Base-by-base conservation (phyloP, 2,329 filamentous ascomycete species). In the Albophoma yamanashiensis region DNA sequence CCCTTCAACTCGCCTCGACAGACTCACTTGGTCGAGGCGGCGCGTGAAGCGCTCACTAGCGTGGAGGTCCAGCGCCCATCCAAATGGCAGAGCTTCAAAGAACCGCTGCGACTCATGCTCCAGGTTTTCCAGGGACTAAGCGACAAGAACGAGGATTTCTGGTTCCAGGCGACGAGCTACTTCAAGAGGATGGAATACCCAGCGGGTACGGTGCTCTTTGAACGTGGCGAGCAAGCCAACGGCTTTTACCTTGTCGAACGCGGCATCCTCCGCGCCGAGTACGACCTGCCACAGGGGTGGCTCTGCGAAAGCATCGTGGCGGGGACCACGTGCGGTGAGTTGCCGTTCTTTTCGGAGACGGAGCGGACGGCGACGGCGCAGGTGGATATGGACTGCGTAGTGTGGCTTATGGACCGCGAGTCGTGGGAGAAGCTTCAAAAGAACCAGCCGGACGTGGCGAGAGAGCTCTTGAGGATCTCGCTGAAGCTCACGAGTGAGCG, bases 321-420 rank as follows among this genome's bases (percentile, higher is more conserved):
- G 0, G 94, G 94, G 20, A 94, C 94, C 1, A 97, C 94, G 0
- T 97, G 93, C 67, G 94, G 94, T 42, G 94, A 99, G 76, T 75
- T 99, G 58, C 94, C 94, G 0, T 99, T 99, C 77, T 99, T 99
- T 75, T 91, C 88, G 3, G 90, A 95, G 68, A 97, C 93, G 1
- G 80, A 84, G 58, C 83, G 94, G 22, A 97, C 92, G 4, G 92
- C 92, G 1, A 96, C 89, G 0, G 92, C 95, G 14, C 80, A 87
- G 52, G 91, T 91, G 1, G 92, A 97, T 71, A 82, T 87, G 59
- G 87, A 93, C 66, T 89, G 88, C 63, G 85, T 94, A 0, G 85
- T 88, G 7, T 99, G 94, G 94, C 75, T 88, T 63, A 82, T 99
- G 76, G 87, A 88, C 61, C 76, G 78, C 15, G 82, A 86, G 55